A percentile compares a stretch with the other conserved stretches of the same genome.
These are phyloP conservation scores for Osmanthus fragrans DNA, from an alignment of 257 asterid species.

Conservation along the genomic window DNA sequence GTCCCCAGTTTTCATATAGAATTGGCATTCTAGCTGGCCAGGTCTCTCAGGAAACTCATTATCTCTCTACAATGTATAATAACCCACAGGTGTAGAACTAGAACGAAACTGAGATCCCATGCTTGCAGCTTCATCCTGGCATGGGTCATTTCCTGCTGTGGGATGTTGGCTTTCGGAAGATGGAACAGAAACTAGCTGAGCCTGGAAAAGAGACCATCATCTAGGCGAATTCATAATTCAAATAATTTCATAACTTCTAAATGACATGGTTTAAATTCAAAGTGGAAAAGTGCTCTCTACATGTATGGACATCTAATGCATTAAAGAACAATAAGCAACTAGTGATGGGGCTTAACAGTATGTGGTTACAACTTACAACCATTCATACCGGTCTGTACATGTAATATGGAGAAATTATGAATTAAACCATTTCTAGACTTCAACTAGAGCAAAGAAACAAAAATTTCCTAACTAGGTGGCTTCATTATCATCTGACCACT, in stretches of 20 bases:
- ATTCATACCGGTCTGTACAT: too few relatives aligned
- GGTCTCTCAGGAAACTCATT: constrained; percentile 93
- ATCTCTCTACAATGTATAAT: constrained; percentile 73
- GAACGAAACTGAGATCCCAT: constrained; percentile 60
- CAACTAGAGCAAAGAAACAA: background rate
- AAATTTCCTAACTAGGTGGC: background rate
- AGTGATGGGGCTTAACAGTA: too few relatives aligned
- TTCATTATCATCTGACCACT: background rate
- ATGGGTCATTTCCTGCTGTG: constrained; percentile 56
- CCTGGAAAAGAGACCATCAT: constrained; percentile 49
- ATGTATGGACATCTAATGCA: background rate
- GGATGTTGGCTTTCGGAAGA: constrained; percentile 69
- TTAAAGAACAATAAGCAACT: background rate
- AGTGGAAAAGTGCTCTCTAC: background rate
- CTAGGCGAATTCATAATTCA: constrained; percentile 21
- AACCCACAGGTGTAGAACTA: constrained; percentile 65
- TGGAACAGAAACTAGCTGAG: constrained; percentile 71
- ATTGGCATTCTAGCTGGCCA: constrained; percentile 90
- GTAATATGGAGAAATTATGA: background rate
- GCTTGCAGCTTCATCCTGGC: constrained; percentile 48
- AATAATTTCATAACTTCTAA: constrained; percentile 8
- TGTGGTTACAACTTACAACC: too few relatives aligned
- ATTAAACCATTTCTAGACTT: background rate
- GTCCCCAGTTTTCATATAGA: constrained; percentile 44
- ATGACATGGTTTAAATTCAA: constrained; percentile 7